Evolutionary conservation across 768 basidiomycete species (phyloP).

Genomic region (Lactarius trivialis): DNA sequence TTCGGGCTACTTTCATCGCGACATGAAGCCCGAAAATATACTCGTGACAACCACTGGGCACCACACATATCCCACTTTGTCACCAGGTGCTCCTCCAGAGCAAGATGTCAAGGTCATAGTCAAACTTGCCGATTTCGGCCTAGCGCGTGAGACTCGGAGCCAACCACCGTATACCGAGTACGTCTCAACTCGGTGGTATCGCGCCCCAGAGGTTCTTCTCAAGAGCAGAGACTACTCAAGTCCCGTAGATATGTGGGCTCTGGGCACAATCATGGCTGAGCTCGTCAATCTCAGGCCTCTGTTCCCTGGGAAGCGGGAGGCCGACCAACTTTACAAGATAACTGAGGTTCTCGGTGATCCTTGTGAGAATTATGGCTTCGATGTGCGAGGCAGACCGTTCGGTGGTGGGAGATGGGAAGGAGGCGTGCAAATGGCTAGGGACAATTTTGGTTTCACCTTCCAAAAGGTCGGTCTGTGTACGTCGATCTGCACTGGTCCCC

Average conservation of each 20-base stretch:
- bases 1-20: slow-evolving; percentile 95
- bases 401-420: slow-evolving; percentile 87
- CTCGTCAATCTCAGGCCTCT: slow-evolving; percentile 90
- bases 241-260: slow-evolving; percentile 99
- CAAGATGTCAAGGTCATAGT: slow-evolving; percentile 95
- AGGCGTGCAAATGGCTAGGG: slow-evolving; percentile 82
- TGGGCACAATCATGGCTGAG: slow-evolving; percentile 98
- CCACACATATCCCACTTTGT: slow-evolving; percentile 80
- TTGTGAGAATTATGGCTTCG: slow-evolving; percentile 70
- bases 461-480: slow-evolving; percentile 73
- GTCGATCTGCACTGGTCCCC: slow-evolving; percentile 6
- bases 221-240: slow-evolving; percentile 90
- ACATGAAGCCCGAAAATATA: slow-evolving; percentile 99
- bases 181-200: slow-evolving; percentile 99
- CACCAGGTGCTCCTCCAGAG: slow-evolving; percentile 68
- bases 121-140: slow-evolving; percentile 97
- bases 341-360: slow-evolving; percentile 94
- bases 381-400: slow-evolving; percentile 55
- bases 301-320: slow-evolving; percentile 89
- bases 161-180: slow-evolving; percentile 97
- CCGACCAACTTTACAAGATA: slow-evolving; percentile 88
- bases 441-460: slow-evolving; percentile 73
- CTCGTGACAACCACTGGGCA: slow-evolving; percentile 96
- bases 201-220: slow-evolving; percentile 93
- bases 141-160: slow-evolving; percentile 85